Evolutionary conservation across 2,329 filamentous ascomycete genomes (phyloP).

Genomic region (Paecilomyces sp.): DNA sequence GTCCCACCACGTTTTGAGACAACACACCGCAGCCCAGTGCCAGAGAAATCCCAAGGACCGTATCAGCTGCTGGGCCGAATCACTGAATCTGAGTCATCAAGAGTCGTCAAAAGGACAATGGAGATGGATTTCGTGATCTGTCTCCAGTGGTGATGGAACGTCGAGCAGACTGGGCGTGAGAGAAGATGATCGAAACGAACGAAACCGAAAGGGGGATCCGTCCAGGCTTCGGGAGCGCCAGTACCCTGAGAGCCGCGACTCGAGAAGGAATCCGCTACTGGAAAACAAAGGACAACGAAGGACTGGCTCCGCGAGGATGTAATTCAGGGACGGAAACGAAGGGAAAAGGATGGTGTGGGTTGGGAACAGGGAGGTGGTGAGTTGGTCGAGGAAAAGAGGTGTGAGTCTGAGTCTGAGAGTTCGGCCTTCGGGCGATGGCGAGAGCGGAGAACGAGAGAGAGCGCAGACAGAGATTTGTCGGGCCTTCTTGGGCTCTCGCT

Average conservation of each 20-base stretch:
- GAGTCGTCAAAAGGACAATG: constrained; percentile 1
- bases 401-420: neutral
- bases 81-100: neutral
- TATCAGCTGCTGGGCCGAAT: neutral
- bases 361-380: neutral
- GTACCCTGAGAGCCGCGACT: neutral
- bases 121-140: constrained; percentile 6
- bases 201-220: neutral
- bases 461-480: neutral
- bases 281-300: neutral
- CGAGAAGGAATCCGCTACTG: neutral
- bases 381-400: neutral
- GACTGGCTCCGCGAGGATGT: neutral
- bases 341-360: neutral
- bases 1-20: neutral
- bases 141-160: constrained; percentile 5
- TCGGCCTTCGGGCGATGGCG: neutral
- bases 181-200: constrained; percentile 12
- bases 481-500: neutral
- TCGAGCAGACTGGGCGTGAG: constrained; percentile 13
- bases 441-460: neutral
- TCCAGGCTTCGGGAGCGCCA: neutral
- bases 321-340: neutral
- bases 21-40: neutral
- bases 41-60: neutral